Evolutionary conservation across 352 stramenopile genomes (phyloP), one percentile per base, ranked within the genome.

Genomic region (Phytophthora palmivora): DNA sequence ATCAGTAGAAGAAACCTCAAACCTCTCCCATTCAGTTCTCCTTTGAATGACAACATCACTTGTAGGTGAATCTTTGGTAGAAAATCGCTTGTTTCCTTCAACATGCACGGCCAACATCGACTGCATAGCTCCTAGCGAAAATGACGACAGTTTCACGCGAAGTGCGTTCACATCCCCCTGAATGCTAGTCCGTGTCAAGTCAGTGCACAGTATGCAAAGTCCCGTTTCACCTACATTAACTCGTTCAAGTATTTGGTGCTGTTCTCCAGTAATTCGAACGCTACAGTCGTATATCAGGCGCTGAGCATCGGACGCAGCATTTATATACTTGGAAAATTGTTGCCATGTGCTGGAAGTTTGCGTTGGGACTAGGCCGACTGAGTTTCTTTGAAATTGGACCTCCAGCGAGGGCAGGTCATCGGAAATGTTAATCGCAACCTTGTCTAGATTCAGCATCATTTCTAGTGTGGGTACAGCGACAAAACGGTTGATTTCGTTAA

Each of bases 381-480:
- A 70, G 19, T 66, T 68, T 3, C 55, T 74, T 45, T 70, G 70
- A 60, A 85, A 82, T n/a, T 71, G 37, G 19, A 89, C 76, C 18
- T 48, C 39, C 22, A 90, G 50, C 6, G 79, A 43, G 16, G 68
- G 63, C 34, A 79, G 69, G 0, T 72, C 41, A 15, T 69, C 50
- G 10, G 80, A 89, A 0, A 71, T 83, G n/a, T 83, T 77, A 11
- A 86, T 44, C 7, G 56, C 59, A 47, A 92, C 58, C 33, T 83
- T 85, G 51, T 92, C 84, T 6, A 85, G 15, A 54, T 78, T 91
- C n/a, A 86, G n/a, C 65, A 88, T 79, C 50, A 88, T 69, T 45
- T 87, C 61, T 26, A 68, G 44, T 15, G 66, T 72, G 15, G 62
- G 64, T 6, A 79, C 63, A 16, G 57, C 51, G 7, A 85, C 57